Conservation (phyloP, 495 filamentous ascomycete species). For the Parathielavia hyrcaniae region DNA sequence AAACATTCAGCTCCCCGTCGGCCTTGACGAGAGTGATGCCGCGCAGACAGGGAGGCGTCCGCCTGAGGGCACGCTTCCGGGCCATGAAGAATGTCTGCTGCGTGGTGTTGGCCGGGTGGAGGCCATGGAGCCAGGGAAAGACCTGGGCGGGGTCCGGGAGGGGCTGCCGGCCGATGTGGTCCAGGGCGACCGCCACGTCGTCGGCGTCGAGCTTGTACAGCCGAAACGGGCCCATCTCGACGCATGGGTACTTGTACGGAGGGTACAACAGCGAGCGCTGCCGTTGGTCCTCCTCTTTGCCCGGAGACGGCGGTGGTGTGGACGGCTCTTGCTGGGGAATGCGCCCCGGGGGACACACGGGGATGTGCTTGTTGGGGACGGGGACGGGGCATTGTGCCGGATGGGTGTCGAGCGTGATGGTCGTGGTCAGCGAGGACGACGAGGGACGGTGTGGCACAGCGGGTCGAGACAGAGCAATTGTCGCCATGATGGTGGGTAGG, state of each 20-base stretch:
- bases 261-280: constrained; percentile 66
- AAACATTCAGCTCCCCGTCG: constrained; percentile 66
- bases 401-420: constrained; percentile 46
- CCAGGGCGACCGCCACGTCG: constrained; percentile 62
- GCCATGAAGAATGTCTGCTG: constrained; percentile 84
- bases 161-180: constrained; percentile 66
- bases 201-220: constrained; percentile 68
- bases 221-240: constrained; percentile 51
- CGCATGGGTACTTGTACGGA: constrained; percentile 52
- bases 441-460: constrained; percentile 44
- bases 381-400: constrained; percentile 43
- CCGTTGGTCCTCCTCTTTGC: constrained; percentile 44
- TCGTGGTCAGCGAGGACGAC: constrained; percentile 44
- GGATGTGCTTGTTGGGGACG: constrained; percentile 87
- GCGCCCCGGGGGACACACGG: constrained; percentile 74
- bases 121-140: constrained; percentile 96
- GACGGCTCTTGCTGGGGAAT: constrained; percentile 53
- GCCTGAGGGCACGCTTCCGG: constrained; percentile 62
- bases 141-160: constrained; percentile 75
- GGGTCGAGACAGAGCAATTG: constrained; percentile 49
- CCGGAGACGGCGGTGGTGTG: constrained; percentile 62
- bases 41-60: constrained; percentile 72
- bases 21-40: constrained; percentile 84
- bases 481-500: constrained; percentile 36
- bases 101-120: constrained; percentile 83